These are phyloP conservation scores for Serendipita sp. DNA, from an alignment of 768 basidiomycete genomes.

Conservation along the genomic window DNA sequence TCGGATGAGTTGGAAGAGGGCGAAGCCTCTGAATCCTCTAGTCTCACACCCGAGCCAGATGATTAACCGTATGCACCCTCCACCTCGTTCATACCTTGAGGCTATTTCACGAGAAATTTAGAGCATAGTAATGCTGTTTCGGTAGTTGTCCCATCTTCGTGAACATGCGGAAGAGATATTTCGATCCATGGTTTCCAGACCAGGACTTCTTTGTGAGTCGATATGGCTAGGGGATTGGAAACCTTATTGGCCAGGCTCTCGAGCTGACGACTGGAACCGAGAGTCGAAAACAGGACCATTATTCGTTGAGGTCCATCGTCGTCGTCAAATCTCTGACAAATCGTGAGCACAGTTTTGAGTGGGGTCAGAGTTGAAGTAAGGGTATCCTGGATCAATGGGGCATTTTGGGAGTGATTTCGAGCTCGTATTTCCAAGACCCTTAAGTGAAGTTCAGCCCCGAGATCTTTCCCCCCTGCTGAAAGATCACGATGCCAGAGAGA, in stretches of 20 bases:
- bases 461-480: not conserved
- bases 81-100: not conserved
- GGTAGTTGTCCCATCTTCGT: not conserved
- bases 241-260: not conserved
- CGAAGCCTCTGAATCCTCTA: not conserved
- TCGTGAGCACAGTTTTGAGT: not conserved
- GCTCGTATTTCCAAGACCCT: not conserved
- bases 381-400: not conserved
- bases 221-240: not conserved
- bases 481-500: not conserved
- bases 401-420: not conserved
- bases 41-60: not conserved
- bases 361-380: not conserved
- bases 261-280: not conserved
- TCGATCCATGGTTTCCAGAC: not conserved
- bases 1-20: constrained; percentile 1
- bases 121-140: not conserved
- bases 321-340: not conserved
- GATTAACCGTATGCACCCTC: not conserved
- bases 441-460: not conserved
- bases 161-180: not conserved
- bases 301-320: not conserved
- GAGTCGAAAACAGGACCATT: not conserved
- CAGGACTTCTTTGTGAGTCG: not conserved
- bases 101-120: not conserved